phyloP scores from a whole-genome alignment of 2,329 filamentous ascomycete genomes.

The Metarhizium album region DNA sequence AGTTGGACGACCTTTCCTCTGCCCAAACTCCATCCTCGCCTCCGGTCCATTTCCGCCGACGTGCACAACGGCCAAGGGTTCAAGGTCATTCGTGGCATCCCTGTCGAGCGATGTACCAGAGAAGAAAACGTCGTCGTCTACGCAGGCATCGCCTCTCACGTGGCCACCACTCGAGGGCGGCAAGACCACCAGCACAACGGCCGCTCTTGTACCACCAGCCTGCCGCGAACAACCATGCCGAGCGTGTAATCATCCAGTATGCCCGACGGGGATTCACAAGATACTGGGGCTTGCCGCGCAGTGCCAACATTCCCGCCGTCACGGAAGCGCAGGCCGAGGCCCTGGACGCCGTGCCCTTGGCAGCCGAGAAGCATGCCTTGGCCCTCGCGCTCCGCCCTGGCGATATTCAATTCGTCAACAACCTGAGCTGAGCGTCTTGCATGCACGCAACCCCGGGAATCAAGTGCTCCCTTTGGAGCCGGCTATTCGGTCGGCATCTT shows the following conservation, averaged over 20 bases:
- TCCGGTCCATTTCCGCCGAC: conserved; percentile 41
- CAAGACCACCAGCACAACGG: conserved; percentile 38
- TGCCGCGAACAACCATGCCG: conserved; percentile 30
- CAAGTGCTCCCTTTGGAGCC: conserved; percentile 48
- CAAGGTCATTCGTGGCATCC: conserved; percentile 48
- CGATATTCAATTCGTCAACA: conserved; percentile 46
- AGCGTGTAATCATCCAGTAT: conserved; percentile 50
- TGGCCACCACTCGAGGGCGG: conserved; percentile 41
- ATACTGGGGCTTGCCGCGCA: conserved; percentile 43
- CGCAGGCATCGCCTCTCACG: conserved; percentile 46
- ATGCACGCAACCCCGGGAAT: conserved; percentile 39
- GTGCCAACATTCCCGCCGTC: conserved; percentile 42
- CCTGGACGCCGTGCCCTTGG: conserved; percentile 38
- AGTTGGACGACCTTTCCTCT: conserved; percentile 47
- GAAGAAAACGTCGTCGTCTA: conserved; percentile 51
- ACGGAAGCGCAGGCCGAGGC: conserved; percentile 43
- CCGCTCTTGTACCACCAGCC: conserved; percentile 46
- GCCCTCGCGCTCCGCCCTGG: conserved; percentile 36
- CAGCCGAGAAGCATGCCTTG: conserved; percentile 34
- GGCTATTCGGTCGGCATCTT: conserved; percentile 1
- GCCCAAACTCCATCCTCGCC: conserved; percentile 34
- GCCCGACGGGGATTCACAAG: conserved; percentile 48
- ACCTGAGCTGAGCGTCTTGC: conserved; percentile 42
- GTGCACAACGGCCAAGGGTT: conserved; percentile 50
- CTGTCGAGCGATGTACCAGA: conserved; percentile 37